These are phyloP conservation scores for Ceratobasidium sp. DNA, from an alignment of 1,284 basidiomycete genomes.

Conservation along the genomic window DNA sequence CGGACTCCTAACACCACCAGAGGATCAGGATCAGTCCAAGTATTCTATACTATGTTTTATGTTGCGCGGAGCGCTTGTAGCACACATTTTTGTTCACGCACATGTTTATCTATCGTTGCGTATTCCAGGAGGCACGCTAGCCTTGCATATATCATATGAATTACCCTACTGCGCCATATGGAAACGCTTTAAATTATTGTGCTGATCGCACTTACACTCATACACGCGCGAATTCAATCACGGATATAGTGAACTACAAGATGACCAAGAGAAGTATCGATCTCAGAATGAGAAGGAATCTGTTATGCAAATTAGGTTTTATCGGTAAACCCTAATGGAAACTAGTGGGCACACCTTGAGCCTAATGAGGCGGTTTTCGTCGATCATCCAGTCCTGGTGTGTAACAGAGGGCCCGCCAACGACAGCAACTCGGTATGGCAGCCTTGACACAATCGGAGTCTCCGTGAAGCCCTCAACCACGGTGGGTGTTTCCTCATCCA, in stretches of 20 bases:
- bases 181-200: no score
- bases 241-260: background rate
- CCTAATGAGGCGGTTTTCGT: background rate
- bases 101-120: no score
- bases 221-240: background rate
- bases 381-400: background rate
- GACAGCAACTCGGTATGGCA: conserved; percentile 2
- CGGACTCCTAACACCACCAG: no score
- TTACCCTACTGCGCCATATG: no score
- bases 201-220: background rate
- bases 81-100: no score
- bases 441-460: conserved; percentile 15
- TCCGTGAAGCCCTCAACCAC: background rate
- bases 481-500: conserved; percentile 5
- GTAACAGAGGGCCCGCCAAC: background rate
- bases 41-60: no score
- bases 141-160: no score
- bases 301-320: background rate
- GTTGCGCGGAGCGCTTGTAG: no score
- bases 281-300: background rate
- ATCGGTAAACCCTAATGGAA: background rate
- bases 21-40: no score
- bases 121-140: no score
- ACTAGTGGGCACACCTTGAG: background rate
- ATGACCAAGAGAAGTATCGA: background rate